Conservation (phyloP, 192 early-diverging fungal species). For the Backusella circina region DNA sequence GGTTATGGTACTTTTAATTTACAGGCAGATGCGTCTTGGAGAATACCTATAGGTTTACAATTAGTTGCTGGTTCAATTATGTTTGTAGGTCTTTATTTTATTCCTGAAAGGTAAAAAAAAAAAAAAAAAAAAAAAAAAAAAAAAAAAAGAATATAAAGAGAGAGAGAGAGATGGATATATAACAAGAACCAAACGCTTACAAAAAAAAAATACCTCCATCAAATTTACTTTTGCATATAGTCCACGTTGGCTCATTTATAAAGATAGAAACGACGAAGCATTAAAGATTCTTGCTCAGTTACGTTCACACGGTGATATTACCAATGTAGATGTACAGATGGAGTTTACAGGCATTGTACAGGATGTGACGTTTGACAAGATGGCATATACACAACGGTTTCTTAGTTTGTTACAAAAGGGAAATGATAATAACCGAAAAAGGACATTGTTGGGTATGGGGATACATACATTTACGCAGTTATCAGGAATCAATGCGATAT, state of each 20-base stretch:
- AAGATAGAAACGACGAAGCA: conserved; percentile 68
- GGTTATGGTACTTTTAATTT: conserved; percentile 10
- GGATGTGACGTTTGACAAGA: conserved; percentile 39
- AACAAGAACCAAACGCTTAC: neutral
- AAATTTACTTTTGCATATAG: conserved; percentile 56
- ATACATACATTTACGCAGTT: conserved; percentile 66
- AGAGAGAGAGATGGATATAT: neutral
- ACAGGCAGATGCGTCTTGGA: neutral
- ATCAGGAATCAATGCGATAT: conserved; percentile 76
- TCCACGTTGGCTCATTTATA: conserved; percentile 80
- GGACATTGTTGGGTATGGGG: conserved; percentile 50
- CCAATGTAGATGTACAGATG: conserved; percentile 47
- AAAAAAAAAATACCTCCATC: neutral
- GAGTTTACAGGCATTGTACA: conserved; percentile 74
- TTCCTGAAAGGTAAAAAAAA: conserved; percentile 20
- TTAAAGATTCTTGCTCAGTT: conserved; percentile 63
- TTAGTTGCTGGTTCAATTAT: conserved; percentile 11
- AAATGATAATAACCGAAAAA: conserved; percentile 44
- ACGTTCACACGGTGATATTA: conserved; percentile 53
- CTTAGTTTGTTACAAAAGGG: conserved; percentile 46
- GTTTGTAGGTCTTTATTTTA: conserved; percentile 11
- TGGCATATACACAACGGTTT: conserved; percentile 37
- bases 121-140: neutral
- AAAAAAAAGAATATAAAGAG: too few species aligned
- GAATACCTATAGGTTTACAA: conserved; percentile 2